Evolutionary conservation across 441 rosid species (phyloP), one percentile per base, ranked within the genome.

Genomic region (Erysimum cheiri): DNA sequence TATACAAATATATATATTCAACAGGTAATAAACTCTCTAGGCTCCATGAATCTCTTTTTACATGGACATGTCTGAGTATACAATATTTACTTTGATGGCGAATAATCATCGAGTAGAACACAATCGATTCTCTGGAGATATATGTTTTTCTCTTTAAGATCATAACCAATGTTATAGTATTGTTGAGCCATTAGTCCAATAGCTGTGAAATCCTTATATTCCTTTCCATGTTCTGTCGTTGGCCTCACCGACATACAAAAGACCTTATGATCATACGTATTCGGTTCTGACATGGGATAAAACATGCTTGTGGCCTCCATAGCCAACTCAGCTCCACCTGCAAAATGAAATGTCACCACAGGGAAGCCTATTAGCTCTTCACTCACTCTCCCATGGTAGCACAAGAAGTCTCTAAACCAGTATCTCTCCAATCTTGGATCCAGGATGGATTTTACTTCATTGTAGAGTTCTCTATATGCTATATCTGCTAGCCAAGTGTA

Each of bases 151-250:
- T 53, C 69, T 12, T 36, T 67, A n/a, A 76, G 76, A 28, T 76
- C 76, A 0, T 76, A 76, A 28, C 59, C 80, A 19, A 76, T 66
- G 5, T 76, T 76, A 15, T 71, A 71, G 41, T 66, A 71, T 5
- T 76, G 76, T 26, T 76, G 80, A 60, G 80, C 80, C 76, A 76
- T 71, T 39, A 76, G 29, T 0, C 80, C 80, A 54, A 76, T 71
- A 19, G 73, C 80, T 65, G 80, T 70, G 54, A 76, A 71, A 5
- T 76, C 73, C 2, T 71, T 71, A 5, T 35, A 76, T 3, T 46
- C 40, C 26, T 12, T 3, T 29, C 80, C 73, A 43, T 76, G 80
- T 28, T 66, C 69, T 13, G 64, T 52, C 1, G 80, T 70, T 55
- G 80, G 60, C 29, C 39, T 76, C 43, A 76, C 71, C 8, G 76